Base-by-base conservation (phyloP, 176 grass and related monocot genomes). In the Dendrocalamus sinicus region DNA sequence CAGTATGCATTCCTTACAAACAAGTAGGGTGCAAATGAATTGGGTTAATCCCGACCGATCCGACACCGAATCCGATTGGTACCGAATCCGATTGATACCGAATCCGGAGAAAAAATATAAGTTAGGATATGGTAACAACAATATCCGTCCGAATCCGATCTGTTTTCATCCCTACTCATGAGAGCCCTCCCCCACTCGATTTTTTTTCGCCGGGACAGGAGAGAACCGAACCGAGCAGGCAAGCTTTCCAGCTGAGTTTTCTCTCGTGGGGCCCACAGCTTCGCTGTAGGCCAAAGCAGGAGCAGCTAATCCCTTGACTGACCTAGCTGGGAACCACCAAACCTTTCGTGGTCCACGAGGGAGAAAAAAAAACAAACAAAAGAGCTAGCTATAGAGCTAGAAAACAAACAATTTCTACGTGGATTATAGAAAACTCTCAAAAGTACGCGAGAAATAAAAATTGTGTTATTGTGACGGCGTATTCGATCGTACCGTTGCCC, bases 401-500 rank as follows among this genome's bases (percentile, higher is more conserved):
- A 22, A 32, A 32, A 2, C 30, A 32, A 32, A 51, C 12, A 15
- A 51, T 51, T 15, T 51, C 6, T 54, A 17, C 5, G 0, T 16
- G 52, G 53, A 57, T 57, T 51, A 1, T 51, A 15, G 12, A 5
- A 15, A 51, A 7, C 7, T 9, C 54, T 20, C 19, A 7, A 44
- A 44, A 44, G 48, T 50, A 50, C 58, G 58, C 4, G 8, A 12
- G 22, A 12, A 60, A 60, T 9, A 0, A 12, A 11, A 16, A 1
- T 14, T 32, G 57, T 44, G 70, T 4, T 4, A 6, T 14, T 22
- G 70, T 44, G 81, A 12, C 8, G 6, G 30, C 9, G 40, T 6
- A 4, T 67, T 44, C n/a, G 65, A 28, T 3, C 81, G 2, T 91
- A 94, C 92, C 89, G 69, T 67, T 52, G 83, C 72, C 72, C 70